Evolutionary conservation across 2,329 filamentous ascomycete genomes (phyloP).

Genomic region (Massarina eburnea): DNA sequence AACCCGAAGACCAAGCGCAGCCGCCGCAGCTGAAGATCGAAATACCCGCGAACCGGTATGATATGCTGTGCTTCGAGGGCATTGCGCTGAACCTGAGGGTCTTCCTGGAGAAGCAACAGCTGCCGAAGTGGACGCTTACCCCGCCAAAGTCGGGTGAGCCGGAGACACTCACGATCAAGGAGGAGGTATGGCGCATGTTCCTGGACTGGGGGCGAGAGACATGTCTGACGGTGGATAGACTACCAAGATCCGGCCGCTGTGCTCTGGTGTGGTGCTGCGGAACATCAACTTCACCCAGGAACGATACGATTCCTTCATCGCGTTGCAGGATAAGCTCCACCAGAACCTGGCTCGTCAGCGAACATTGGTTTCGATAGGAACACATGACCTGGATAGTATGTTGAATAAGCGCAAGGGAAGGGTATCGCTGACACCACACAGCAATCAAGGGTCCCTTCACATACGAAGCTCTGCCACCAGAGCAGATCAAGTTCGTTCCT

Average conservation of each 20-base stretch:
- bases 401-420: not conserved
- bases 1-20: slow-evolving; percentile 61
- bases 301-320: slow-evolving; percentile 95
- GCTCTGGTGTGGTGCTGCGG: slow-evolving; percentile 85
- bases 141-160: slow-evolving; percentile 72
- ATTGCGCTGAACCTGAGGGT: slow-evolving; percentile 95
- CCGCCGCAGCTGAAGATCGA: slow-evolving; percentile 95
- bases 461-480: slow-evolving; percentile 89
- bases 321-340: slow-evolving; percentile 96
- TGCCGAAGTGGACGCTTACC: slow-evolving; percentile 79
- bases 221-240: slow-evolving; percentile 55
- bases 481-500: slow-evolving; percentile 86
- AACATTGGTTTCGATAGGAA: slow-evolving; percentile 94
- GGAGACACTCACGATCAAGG: slow-evolving; percentile 77
- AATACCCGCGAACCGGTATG: slow-evolving; percentile 90
- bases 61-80: slow-evolving; percentile 97
- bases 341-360: slow-evolving; percentile 91
- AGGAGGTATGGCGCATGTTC: slow-evolving; percentile 50
- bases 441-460: slow-evolving; percentile 89
- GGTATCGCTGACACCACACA: slow-evolving; percentile 21
- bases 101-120: slow-evolving; percentile 74
- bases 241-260: slow-evolving; percentile 77
- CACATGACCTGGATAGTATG: slow-evolving; percentile 83
- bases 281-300: slow-evolving; percentile 90
- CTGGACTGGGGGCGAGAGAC: not conserved